Evolutionary conservation across 2,329 filamentous ascomycete species (phyloP).

Genomic region (Aureobasidium lini): DNA sequence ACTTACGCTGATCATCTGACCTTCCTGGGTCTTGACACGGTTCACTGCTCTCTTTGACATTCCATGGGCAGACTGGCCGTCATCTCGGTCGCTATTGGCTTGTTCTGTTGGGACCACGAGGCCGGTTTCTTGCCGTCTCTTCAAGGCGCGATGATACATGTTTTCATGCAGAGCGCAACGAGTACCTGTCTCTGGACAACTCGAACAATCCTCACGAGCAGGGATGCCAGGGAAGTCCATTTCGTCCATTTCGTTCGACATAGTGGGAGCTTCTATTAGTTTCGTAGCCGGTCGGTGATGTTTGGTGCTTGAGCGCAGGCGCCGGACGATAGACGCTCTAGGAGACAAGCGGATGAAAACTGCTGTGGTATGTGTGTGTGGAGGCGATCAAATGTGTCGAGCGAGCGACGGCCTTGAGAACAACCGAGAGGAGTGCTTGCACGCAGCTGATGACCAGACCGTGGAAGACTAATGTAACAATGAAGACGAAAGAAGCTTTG

Average conservation of each 20-base stretch:
- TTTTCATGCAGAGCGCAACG: constrained; percentile 3
- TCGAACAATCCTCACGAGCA: neutral
- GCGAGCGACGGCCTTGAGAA: too few species aligned
- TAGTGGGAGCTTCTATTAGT: too few species aligned
- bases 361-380: too few species aligned
- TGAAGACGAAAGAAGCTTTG: neutral
- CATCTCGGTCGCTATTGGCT: neutral
- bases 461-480: neutral
- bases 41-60: neutral
- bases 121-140: neutral
- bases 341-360: too few species aligned
- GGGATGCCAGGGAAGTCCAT: neutral
- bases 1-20: constrained; percentile 2
- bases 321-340: too few species aligned
- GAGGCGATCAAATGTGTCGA: too few species aligned
- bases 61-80: neutral
- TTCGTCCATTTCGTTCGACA: neutral
- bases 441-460: too few species aligned
- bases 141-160: neutral
- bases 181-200: neutral
- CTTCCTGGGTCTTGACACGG: neutral
- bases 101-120: neutral
- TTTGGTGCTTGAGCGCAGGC: too few species aligned
- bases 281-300: too few species aligned
- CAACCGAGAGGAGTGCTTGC: too few species aligned